Base-by-base conservation (phyloP, 1,284 basidiomycete species). In the Malassezia sp. region DNA sequence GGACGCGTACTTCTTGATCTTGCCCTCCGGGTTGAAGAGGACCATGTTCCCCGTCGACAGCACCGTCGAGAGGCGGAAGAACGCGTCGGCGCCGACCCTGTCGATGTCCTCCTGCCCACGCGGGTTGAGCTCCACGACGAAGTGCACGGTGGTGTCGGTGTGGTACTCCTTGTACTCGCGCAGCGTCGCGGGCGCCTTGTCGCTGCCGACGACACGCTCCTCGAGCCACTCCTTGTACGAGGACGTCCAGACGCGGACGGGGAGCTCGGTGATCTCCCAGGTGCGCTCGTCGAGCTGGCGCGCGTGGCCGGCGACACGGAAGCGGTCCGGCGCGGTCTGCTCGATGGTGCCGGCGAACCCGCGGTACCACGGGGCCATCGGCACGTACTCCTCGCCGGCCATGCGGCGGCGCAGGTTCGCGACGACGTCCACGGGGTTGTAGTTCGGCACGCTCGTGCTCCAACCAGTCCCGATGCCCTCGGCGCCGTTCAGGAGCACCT, bases 391-490 rank as follows among this genome's bases (percentile, higher is more conserved):
- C 72, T 95, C 85, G 31, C 80, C 84, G 0, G 77, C 76, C 85
- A 97, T 90, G 57, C 91, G 73, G 5, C 85, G 78, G 10, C 82
- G 80, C 38, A 99, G 71, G 71, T 97, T 97, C 22, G 77, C 77
- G 15, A 96, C 84, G 38, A 99, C 82, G 52, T 96, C 91, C 21
- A 73, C 72, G 0, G 93, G 93, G 70, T 97, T 96, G 76, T 83
- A 97, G 65, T 84, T 85, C 9, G 93, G 93, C 42, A 99, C 78
- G 34, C 74, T 81, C 0, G 93, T 95, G 65, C 87, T 91, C 91
- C 93, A 99, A 52, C 91, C 89, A 40, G 93, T 99, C 43, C 93
- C 93, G 63, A 99, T 97, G 75, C 93, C 93, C 60, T 96, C 90
- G 12, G 85, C 82, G 12, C 93, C 93, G 63, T 99, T 97, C 67